Conservation (phyloP, 257 asterid genomes). For the Solanum piurae region DNA sequence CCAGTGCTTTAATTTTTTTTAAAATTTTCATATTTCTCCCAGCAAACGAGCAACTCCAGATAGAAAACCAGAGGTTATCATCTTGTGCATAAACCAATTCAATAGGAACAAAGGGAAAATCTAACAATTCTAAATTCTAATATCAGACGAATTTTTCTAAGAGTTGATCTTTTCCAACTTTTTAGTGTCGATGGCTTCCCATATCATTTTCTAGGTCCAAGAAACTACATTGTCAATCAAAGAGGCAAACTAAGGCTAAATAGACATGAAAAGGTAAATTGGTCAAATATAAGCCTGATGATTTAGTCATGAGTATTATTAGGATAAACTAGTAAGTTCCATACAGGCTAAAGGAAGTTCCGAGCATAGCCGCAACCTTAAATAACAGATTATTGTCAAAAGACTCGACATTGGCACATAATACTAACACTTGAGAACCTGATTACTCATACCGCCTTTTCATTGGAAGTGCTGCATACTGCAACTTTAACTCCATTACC, state of each 20-base stretch:
- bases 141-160: not conserved
- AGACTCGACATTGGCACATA: not conserved
- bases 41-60: not conserved
- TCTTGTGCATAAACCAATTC: not conserved
- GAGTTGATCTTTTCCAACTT: not conserved
- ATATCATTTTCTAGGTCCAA: not conserved
- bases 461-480: conserved; percentile 97
- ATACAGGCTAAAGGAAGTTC: not conserved
- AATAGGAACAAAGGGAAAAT: not conserved
- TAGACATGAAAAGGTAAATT: not conserved
- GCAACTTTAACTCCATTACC: conserved; percentile 75
- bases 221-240: not conserved
- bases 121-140: not conserved
- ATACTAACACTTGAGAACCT: conserved; percentile 31
- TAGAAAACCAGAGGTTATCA: not conserved
- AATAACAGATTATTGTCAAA: not conserved
- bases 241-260: not conserved
- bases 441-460: conserved; percentile 94
- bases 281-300: not conserved
- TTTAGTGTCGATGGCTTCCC: not conserved
- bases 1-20: not conserved
- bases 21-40: not conserved
- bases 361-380: not conserved
- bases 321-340: not conserved
- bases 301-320: not conserved